Percentiles rank a stretch among this genome's conserved stretches.
Conservation (phyloP, 2,329 filamentous ascomycete genomes). For the Apiospora saccharicola region DNA sequence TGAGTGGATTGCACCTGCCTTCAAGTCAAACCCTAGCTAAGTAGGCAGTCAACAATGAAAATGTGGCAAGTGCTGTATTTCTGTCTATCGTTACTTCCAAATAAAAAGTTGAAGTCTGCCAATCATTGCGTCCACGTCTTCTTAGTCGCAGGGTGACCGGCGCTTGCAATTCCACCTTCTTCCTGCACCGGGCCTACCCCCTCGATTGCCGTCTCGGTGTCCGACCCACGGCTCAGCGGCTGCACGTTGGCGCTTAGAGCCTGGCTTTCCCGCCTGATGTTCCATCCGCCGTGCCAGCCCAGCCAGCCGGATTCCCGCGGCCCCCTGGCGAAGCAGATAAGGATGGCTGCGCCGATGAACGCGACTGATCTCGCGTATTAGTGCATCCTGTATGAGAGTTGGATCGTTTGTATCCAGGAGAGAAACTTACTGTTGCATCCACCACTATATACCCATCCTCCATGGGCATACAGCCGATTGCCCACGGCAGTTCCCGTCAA, state of each 20-base stretch:
- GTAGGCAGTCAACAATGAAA: not conserved
- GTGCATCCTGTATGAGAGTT: not conserved
- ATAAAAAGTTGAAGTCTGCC: not conserved
- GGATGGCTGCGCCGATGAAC: slow-evolving; percentile 46
- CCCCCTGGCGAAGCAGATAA: slow-evolving; percentile 46
- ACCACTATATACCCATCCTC: slow-evolving; percentile 59
- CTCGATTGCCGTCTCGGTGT: not conserved
- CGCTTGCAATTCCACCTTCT: not conserved
- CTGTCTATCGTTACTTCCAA: too few species aligned
- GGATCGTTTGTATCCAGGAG: not conserved
- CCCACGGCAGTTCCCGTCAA: slow-evolving; percentile 72
- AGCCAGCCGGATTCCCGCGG: slow-evolving; percentile 51
- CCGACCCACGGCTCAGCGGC: not conserved
- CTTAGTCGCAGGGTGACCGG: not conserved
- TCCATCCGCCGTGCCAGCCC: slow-evolving; percentile 53
- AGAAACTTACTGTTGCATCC: slow-evolving; percentile 46
- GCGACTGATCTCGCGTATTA: slow-evolving; percentile 38
- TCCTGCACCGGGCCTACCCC: not conserved
- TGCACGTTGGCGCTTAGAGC: not conserved
- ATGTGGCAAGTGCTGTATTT: too few species aligned
- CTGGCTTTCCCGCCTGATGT: slow-evolving; percentile 38
- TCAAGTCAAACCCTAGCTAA: too few species aligned
- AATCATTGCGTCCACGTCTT: not conserved
- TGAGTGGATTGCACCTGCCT: not conserved
- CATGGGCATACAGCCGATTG: slow-evolving; percentile 58